A percentile compares a stretch with the other conserved stretches of the same genome.
These are phyloP conservation scores for Alternaria sp. DNA, from an alignment of 2,329 filamentous ascomycete species.

Conservation along the genomic window DNA sequence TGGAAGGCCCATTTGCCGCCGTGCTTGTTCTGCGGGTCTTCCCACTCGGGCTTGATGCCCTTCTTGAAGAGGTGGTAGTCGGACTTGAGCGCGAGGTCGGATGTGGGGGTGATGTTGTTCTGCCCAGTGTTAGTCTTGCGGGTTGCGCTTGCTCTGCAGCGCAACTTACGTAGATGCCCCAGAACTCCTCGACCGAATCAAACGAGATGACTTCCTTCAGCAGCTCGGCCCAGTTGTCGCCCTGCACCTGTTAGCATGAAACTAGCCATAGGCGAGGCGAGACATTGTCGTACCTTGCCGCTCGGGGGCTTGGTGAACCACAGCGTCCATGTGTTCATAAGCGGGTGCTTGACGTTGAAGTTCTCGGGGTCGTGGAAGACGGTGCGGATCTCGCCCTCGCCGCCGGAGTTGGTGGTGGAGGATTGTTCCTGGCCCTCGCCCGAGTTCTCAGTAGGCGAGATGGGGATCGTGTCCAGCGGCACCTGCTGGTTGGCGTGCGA, in stretches of 20 bases:
- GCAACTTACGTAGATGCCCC: constrained; percentile 91
- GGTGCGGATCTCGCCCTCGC: constrained; percentile 72
- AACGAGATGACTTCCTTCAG: constrained; percentile 99
- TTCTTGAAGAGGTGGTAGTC: constrained; percentile 99
- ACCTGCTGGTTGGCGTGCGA: constrained; percentile 56
- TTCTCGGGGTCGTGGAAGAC: constrained; percentile 99
- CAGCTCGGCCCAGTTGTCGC: constrained; percentile 98
- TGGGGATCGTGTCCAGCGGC: constrained; percentile 62
- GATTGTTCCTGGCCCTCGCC: constrained; percentile 48
- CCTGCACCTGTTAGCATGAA: constrained; percentile 58
- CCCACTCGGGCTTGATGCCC: constrained; percentile 96
- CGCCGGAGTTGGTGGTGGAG: constrained; percentile 49
- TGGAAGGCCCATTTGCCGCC: constrained; percentile 99
- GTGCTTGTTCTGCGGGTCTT: constrained; percentile 98
- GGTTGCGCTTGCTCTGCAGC: background rate
- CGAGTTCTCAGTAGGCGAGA: constrained; percentile 58
- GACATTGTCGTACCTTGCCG: constrained; percentile 73
- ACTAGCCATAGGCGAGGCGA: background rate
- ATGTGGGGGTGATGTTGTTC: constrained; percentile 99
- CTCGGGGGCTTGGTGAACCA: constrained; percentile 99
- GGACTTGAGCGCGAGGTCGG: constrained; percentile 94
- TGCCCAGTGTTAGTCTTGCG: constrained; percentile 50
- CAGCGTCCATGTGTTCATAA: constrained; percentile 97
- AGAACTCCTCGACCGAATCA: constrained; percentile 98
- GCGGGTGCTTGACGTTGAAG: constrained; percentile 99